A percentile compares a stretch with the other conserved stretches of the same genome.
These are phyloP conservation scores for Septoria petroselini DNA, from an alignment of 2,329 filamentous ascomycete species.

Conservation along the genomic window DNA sequence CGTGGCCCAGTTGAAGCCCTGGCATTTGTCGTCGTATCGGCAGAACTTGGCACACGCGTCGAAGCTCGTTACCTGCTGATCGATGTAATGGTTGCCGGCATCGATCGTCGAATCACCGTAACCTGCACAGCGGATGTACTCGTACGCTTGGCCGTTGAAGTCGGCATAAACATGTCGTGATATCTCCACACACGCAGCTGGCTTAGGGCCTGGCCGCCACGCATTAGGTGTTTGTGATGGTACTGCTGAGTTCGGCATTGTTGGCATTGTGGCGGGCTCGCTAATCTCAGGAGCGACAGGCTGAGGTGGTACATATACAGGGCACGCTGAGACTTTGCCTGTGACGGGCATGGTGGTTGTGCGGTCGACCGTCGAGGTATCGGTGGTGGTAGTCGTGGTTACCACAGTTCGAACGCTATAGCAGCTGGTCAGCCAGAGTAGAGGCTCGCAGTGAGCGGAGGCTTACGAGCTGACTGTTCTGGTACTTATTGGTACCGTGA, in stretches of 20 bases:
- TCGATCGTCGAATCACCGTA: not conserved
- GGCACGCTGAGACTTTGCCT: not conserved
- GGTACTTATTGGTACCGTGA: constrained; percentile 5
- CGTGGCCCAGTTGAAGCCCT: constrained; percentile 4
- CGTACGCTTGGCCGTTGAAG: constrained; percentile 3
- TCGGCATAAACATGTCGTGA: constrained; percentile 9
- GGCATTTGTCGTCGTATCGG: not conserved
- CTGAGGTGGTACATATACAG: constrained; percentile 5
- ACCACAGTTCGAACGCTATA: not conserved
- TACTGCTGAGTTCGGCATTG: not conserved
- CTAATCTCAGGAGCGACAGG: not conserved
- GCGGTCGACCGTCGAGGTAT: constrained; percentile 1
- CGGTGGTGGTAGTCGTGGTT: not conserved
- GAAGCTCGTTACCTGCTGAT: not conserved
- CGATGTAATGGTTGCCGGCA: not conserved
- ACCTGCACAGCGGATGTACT: constrained; percentile 6
- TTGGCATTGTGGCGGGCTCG: not conserved
- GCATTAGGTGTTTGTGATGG: not conserved
- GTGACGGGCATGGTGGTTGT: constrained; percentile 1
- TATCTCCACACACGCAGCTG: not conserved
- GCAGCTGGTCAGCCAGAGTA: not conserved
- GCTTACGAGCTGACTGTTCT: constrained; percentile 5
- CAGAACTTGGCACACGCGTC: constrained; percentile 7
- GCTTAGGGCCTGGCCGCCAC: not conserved
- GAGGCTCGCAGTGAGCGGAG: not conserved